phyloP scores from a whole-genome alignment of 2,329 filamentous ascomycete genomes.

The Pseudomassariella vexata region DNA sequence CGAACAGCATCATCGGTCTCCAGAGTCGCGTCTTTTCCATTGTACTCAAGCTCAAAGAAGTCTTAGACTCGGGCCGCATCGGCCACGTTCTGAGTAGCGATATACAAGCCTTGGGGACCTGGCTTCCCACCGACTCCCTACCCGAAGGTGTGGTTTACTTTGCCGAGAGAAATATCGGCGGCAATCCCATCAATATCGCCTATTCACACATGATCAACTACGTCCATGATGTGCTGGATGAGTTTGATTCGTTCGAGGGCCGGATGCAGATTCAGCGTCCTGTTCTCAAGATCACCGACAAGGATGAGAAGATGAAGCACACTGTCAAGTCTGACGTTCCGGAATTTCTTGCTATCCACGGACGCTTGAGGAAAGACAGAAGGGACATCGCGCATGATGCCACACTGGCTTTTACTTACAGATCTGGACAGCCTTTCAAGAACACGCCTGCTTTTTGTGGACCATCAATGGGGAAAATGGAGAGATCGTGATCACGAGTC shows the following conservation, averaged over 20 bases:
- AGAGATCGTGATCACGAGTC: constrained; percentile 35
- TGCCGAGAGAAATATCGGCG: constrained; percentile 32
- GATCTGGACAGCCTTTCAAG: constrained; percentile 42
- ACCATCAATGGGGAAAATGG: constrained; percentile 45
- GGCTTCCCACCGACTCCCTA: constrained; percentile 25
- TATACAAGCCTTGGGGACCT: constrained; percentile 30
- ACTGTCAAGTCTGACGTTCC: constrained; percentile 34
- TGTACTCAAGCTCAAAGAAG: constrained; percentile 34
- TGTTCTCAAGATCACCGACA: constrained; percentile 27
- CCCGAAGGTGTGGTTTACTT: constrained; percentile 39
- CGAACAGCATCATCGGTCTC: constrained; percentile 39
- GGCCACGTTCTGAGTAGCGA: constrained; percentile 49
- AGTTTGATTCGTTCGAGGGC: constrained; percentile 31
- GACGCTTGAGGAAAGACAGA: constrained; percentile 23
- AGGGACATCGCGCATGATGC: constrained; percentile 26
- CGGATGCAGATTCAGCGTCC: constrained; percentile 40
- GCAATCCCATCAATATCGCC: constrained; percentile 16
- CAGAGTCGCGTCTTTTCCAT: constrained; percentile 44
- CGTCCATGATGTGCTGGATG: constrained; percentile 38
- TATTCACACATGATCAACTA: constrained; percentile 32
- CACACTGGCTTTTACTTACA: constrained; percentile 36
- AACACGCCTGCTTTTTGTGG: constrained; percentile 41
- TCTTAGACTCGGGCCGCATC: constrained; percentile 39
- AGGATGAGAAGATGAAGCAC: constrained; percentile 20
- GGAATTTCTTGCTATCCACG: constrained; percentile 35